phyloP scores from a whole-genome alignment of 768 basidiomycete genomes.

The Panaeolus cyanescens region DNA sequence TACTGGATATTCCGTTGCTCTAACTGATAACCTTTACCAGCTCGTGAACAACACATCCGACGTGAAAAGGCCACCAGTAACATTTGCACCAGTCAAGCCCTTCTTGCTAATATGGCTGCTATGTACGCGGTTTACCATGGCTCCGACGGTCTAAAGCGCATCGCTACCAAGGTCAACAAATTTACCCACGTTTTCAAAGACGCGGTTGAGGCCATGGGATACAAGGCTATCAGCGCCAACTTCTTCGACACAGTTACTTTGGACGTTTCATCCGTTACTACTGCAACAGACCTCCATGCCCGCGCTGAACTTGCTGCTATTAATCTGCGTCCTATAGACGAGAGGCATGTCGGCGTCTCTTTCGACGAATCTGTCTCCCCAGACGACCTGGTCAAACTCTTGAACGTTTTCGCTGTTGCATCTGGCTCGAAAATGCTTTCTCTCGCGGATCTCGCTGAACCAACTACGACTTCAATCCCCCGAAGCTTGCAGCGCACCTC shows the following conservation, averaged over 20 bases:
- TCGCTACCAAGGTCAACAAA: constrained; percentile 89
- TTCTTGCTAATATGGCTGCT: constrained; percentile 98
- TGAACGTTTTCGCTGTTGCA: constrained; percentile 80
- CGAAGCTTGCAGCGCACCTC: constrained; percentile 58
- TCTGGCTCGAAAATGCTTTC: constrained; percentile 50
- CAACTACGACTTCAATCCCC: constrained; percentile 52
- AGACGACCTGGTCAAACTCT: constrained; percentile 71
- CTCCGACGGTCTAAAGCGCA: constrained; percentile 78
- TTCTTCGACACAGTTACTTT: constrained; percentile 95
- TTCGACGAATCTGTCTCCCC: constrained; percentile 89
- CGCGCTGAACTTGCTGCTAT: constrained; percentile 66
- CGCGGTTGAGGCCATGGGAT: constrained; percentile 72
- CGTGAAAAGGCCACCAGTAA: constrained; percentile 98
- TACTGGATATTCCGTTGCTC: not conserved
- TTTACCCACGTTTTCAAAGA: constrained; percentile 77
- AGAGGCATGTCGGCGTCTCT: constrained; percentile 79
- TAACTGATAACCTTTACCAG: constrained; percentile 36
- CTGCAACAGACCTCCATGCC: constrained; percentile 66
- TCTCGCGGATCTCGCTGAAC: constrained; percentile 48
- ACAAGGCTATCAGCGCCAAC: constrained; percentile 62
- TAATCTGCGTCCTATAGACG: constrained; percentile 82
- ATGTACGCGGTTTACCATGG: constrained; percentile 99
- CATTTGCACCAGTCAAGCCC: constrained; percentile 96
- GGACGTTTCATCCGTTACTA: constrained; percentile 62
- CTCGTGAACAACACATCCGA: constrained; percentile 95